phyloP scores from a whole-genome alignment of 2,329 filamentous ascomycete genomes.

The Ascocoryne sarcoides region DNA sequence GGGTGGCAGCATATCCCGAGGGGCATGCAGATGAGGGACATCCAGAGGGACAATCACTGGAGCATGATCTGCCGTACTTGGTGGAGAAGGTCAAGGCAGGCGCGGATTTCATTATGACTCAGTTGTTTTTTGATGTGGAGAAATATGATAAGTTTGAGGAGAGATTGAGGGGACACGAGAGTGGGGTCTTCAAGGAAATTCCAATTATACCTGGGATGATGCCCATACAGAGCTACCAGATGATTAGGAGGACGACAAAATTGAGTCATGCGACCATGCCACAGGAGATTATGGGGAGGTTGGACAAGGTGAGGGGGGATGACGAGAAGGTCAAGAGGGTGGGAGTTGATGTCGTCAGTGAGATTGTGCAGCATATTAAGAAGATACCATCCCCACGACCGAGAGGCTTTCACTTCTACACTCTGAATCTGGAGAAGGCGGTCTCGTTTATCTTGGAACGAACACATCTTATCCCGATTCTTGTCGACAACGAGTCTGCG shows the following conservation, averaged over 20 bases:
- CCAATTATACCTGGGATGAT: constrained; percentile 92
- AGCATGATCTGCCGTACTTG: constrained; percentile 79
- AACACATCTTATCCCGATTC: constrained; percentile 66
- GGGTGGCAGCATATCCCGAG: constrained; percentile 90
- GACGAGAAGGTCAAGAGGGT: constrained; percentile 74
- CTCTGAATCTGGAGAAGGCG: constrained; percentile 89
- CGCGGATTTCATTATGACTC: constrained; percentile 97
- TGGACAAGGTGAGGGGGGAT: constrained; percentile 67
- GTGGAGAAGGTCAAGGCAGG: constrained; percentile 87
- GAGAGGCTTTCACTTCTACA: constrained; percentile 94
- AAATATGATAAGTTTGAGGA: constrained; percentile 76
- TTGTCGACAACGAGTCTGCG: constrained; percentile 32
- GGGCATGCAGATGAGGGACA: constrained; percentile 88
- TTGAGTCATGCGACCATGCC: constrained; percentile 85
- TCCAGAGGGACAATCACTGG: constrained; percentile 58
- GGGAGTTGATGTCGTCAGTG: constrained; percentile 73
- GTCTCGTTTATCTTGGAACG: constrained; percentile 88
- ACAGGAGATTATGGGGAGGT: constrained; percentile 54
- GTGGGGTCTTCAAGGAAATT: constrained; percentile 75
- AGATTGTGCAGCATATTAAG: constrained; percentile 74
- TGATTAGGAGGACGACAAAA: constrained; percentile 88
- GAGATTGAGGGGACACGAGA: constrained; percentile 68
- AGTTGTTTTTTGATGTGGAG: constrained; percentile 86
- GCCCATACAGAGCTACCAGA: constrained; percentile 96
- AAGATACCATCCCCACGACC: constrained; percentile 49